Percentiles rank a stretch among this genome's conserved stretches.
phyloP scores from a whole-genome alignment of 23 red algal genomes.

The Porphyridium purpureum region DNA sequence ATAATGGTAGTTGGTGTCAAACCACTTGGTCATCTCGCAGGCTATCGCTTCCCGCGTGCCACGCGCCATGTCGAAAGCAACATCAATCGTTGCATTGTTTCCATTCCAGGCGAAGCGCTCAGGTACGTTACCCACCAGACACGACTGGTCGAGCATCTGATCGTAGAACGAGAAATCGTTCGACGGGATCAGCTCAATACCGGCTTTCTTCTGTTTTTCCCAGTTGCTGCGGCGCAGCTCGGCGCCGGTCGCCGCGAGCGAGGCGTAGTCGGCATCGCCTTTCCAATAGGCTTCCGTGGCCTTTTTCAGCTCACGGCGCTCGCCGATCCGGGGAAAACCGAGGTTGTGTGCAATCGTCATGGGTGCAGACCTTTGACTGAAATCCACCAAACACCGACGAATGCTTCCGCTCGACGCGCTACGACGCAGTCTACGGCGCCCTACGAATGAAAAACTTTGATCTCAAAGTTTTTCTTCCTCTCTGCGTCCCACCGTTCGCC shows the following conservation, averaged over 20 bases:
- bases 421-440: too few relatives aligned
- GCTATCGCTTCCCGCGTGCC: slow-evolving; percentile 34
- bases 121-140: slow-evolving; percentile 27
- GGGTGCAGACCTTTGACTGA: not conserved
- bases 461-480: too few relatives aligned
- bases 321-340: slow-evolving; percentile 73
- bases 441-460: too few relatives aligned
- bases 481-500: too few relatives aligned
- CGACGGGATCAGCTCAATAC: slow-evolving; percentile 26
- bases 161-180: slow-evolving; percentile 67
- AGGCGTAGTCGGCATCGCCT: slow-evolving; percentile 12
- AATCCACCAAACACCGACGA: too few relatives aligned
- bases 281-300: slow-evolving; percentile 60
- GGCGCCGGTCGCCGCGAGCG: slow-evolving; percentile 17
- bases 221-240: slow-evolving; percentile 9
- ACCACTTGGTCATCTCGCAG: slow-evolving; percentile 75
- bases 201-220: slow-evolving; percentile 18
- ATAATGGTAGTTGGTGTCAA: slow-evolving; percentile 87
- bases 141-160: slow-evolving; percentile 51
- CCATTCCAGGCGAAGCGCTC: slow-evolving; percentile 30
- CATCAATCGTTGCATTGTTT: slow-evolving; percentile 8
- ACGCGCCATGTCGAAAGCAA: slow-evolving; percentile 70
- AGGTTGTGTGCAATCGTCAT: too few relatives aligned
- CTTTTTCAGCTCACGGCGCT: slow-evolving; percentile 74
- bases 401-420: too few relatives aligned